Conservation (phyloP, 1,284 basidiomycete genomes). For the Cryptococcus sp. region DNA sequence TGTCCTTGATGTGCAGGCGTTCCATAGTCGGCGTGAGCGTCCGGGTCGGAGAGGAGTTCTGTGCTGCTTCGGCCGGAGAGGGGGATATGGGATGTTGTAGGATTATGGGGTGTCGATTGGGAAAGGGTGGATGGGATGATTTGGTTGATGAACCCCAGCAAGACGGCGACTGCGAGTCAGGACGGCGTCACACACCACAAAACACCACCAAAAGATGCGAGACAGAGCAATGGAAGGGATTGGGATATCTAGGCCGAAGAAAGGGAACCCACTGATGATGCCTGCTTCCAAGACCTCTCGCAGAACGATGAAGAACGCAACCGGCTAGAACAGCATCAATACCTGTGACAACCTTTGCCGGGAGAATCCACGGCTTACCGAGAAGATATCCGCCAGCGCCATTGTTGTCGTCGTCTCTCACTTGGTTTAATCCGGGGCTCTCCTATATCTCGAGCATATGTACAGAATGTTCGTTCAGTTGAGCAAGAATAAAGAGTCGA, state of each 20-base stretch:
- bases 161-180: slow-evolving; percentile 54
- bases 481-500: not conserved
- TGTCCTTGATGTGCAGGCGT: not conserved
- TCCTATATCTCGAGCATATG: too few species aligned
- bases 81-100: slow-evolving; percentile 7
- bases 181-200: not conserved
- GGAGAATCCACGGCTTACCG: not conserved
- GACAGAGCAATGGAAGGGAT: too few species aligned
- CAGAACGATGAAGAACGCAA: slow-evolving; percentile 74
- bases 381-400: slow-evolving; percentile 5
- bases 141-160: slow-evolving; percentile 77
- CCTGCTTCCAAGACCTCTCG: slow-evolving; percentile 83
- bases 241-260: too few species aligned
- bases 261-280: slow-evolving; percentile 64
- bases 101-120: slow-evolving; percentile 1
- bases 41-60: slow-evolving; percentile 1
- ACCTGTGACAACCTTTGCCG: not conserved
- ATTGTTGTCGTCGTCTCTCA: too few species aligned
- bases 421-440: too few species aligned
- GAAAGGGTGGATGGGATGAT: slow-evolving; percentile 51
- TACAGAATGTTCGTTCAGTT: too few species aligned
- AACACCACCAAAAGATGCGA: too few species aligned
- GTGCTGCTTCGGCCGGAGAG: not conserved
- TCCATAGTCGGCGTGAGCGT: not conserved
- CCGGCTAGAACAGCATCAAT: slow-evolving; percentile 19